Evolutionary conservation across 225 moss, liverwort and hornwort species (phyloP).

Genomic region (Lunularia cruciata): DNA sequence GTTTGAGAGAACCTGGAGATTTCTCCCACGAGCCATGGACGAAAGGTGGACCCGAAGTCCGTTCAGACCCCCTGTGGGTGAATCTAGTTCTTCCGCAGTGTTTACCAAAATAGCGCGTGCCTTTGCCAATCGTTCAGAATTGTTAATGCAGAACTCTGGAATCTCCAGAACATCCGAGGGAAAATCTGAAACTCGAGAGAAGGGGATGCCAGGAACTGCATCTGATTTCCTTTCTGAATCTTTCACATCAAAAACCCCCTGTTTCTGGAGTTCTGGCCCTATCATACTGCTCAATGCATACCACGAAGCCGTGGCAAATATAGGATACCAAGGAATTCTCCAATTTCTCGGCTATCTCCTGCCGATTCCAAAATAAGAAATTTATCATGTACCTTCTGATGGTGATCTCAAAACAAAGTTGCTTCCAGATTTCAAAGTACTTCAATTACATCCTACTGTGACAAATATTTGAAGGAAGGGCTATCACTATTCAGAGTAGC

Average conservation of each 20-base stretch:
- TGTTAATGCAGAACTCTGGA: not conserved
- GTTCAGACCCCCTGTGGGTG: constrained; percentile 11
- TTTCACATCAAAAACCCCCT: constrained; percentile 5
- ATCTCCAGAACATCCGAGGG: not conserved
- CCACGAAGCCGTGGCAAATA: constrained; percentile 9
- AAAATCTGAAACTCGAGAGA: constrained; percentile 11
- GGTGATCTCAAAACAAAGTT: too few relatives aligned
- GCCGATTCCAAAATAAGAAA: too few relatives aligned
- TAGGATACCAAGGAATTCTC: constrained; percentile 25
- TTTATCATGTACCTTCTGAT: too few relatives aligned
- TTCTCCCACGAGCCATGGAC: not conserved
- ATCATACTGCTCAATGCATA: not conserved
- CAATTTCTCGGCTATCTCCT: constrained; percentile 23
- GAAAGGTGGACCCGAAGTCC: not conserved
- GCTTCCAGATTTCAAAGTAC: too few relatives aligned
- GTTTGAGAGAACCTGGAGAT: constrained; percentile 1
- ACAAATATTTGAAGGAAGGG: too few relatives aligned
- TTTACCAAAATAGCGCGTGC: constrained; percentile 26
- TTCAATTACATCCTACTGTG: too few relatives aligned
- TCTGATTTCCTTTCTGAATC: not conserved
- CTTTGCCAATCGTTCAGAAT: not conserved
- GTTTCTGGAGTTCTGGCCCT: not conserved
- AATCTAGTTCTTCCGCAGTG: constrained; percentile 26
- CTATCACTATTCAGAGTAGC: too few relatives aligned
- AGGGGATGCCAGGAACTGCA: constrained; percentile 12